Evolutionary conservation across 768 basidiomycete species (phyloP), one percentile per base, ranked within the genome.

Genomic region (Pisolithus marmoratus): DNA sequence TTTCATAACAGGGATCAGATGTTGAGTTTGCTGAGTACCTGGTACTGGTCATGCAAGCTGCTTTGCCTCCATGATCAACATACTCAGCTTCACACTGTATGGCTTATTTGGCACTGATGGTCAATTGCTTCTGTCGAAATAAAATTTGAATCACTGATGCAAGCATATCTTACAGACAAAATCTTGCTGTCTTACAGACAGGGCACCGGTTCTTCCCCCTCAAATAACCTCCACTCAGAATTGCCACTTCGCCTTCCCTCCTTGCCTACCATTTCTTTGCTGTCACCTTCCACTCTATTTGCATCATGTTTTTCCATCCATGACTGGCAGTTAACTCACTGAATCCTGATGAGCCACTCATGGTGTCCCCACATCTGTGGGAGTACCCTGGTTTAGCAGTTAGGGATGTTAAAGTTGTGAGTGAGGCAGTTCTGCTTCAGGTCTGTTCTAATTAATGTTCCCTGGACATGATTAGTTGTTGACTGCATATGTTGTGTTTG

Each of bases 181-280:
- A 73, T 19, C 79, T 90, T 8, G 74, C 68, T 19, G 78, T 85
- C 0, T 77, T 92, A 29, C 75, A 84, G 50, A 82, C 76, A n/a
- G n/a, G n/a, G 2, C 96, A 94, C 0, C 97, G 96, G 69, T 95
- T 99, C 79, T n/a, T n/a, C n/a, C n/a, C n/a, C n/a, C n/a, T n/a
- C n/a, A n/a, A n/a, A n/a, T n/a, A n/a, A n/a, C n/a, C 23, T 44
- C 31, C 15, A 11, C 15, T 2, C 62, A 95, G 94, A 12, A 79
- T 95, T 53, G 75, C 80, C 1, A 85, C 90, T 5, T 86, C 87
- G n/a, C 91, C 94, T 0, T 55, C 80, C 11, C 72, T 92, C 42
- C 82, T 99, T 19, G 82, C 86, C 58, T 82, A 80, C 63, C 96
- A 98, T 74, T 99, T 99, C 73, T 99, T 95, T 76, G 73, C 80